phyloP scores from a whole-genome alignment of 148 eudicot genomes.

The Vaccinium darrowii region DNA sequence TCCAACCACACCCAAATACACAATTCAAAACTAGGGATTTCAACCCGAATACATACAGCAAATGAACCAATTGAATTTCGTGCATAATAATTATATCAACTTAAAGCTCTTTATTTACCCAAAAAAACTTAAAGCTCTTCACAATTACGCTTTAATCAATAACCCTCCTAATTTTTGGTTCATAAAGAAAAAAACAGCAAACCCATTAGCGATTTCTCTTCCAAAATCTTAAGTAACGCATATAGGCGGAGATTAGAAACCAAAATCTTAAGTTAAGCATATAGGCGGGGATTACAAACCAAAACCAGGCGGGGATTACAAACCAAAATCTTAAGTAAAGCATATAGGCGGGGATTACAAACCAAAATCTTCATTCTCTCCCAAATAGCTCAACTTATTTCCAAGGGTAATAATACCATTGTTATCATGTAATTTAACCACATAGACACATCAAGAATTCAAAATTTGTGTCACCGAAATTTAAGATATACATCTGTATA shows the following conservation, averaged over 20 bases:
- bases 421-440: background rate
- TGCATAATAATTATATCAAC: background rate
- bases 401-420: background rate
- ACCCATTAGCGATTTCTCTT: background rate
- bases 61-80: background rate
- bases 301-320: no score
- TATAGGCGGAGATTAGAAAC: no score
- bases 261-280: background rate
- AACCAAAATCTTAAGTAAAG: no score
- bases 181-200: background rate
- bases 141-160: background rate
- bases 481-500: background rate
- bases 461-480: background rate
- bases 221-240: background rate
- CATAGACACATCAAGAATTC: background rate
- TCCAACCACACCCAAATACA: background rate
- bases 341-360: background rate
- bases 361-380: background rate
- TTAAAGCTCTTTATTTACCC: background rate
- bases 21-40: background rate
- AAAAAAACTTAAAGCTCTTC: background rate
- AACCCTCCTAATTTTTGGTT: no score
- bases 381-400: background rate
- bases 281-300: no score
- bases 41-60: background rate